Evolutionary conservation across 495 filamentous ascomycete species (phyloP), one percentile per base, ranked within the genome.

Genomic region (Tuber indicum): DNA sequence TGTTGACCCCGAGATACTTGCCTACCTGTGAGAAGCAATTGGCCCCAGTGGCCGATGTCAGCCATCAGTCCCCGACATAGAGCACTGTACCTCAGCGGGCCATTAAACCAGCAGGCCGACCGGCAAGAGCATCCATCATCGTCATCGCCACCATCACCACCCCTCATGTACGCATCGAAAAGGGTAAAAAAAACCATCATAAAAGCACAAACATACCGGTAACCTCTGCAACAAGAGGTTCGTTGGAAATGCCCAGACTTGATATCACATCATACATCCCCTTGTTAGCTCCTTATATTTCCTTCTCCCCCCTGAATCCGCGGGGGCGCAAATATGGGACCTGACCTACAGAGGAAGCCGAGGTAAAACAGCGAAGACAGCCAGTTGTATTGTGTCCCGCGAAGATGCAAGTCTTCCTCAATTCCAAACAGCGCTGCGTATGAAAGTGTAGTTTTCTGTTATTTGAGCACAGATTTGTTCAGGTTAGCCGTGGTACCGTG

Each of bases 311-410:
- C 16, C 9, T 73, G 39, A 72, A 45, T 10, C 2, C n/a, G 5
- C 26, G 36, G 49, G 58, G 14, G 14, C 8, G 58, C 58, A 19
- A 2, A 36, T 66, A 36, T 66, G 5, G 58, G 16, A 66, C 26
- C 6, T 12, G 10, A 62, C 71, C 41, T 46, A 79, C 78, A 79
- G 32, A 89, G 83, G 78, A 87, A 91, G 6, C 90, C 90, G 78
- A 91, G 88, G 79, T 91, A 90, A 84, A 91, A 91, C 39, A 89
- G 83, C n/a, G 85, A 87, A 3, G 86, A 87, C 0, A 90, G 85
- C 88, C 88, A 91, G 78, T 85, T 89, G 75, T 91, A 91, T 74
- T 90, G 86, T 7, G 86, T 84, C 42, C 89, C 89, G 41, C 85
- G 83, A 6, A 91, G 83, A 10, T 83, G 69, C 39, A 85, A 81